Conservation (phyloP, 441 rosid species). For the Cnidoscolus chayamansa region DNA sequence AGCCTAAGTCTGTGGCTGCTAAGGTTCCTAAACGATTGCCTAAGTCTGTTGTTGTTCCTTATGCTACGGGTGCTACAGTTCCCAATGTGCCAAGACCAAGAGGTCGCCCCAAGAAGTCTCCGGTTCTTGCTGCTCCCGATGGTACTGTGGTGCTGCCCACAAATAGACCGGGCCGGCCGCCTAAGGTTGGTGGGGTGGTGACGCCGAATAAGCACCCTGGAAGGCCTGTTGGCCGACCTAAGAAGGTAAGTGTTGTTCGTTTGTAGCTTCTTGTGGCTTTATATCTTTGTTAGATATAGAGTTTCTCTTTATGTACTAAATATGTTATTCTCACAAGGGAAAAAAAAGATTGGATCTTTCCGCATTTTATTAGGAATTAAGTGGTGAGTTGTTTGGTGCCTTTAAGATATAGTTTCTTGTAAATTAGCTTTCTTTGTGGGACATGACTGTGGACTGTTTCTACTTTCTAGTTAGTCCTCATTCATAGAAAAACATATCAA, state of each 20-base stretch:
- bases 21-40: slow-evolving; percentile 45
- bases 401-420: neutral
- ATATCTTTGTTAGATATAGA: neutral
- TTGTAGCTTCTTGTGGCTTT: neutral
- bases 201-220: slow-evolving; percentile 35
- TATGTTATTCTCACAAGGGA: neutral
- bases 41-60: slow-evolving; percentile 41
- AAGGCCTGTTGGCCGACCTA: slow-evolving; percentile 64
- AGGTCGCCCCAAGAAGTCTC: slow-evolving; percentile 60
- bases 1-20: slow-evolving; percentile 37
- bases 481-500: neutral
- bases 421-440: neutral
- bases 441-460: neutral
- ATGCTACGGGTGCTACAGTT: slow-evolving; percentile 29
- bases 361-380: neutral
- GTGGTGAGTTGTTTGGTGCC: neutral
- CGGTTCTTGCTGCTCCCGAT: slow-evolving; percentile 16
- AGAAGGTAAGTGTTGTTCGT: slow-evolving; percentile 43
- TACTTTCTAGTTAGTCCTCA: too few relatives aligned
- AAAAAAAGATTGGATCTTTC: neutral
- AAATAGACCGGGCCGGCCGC: slow-evolving; percentile 61
- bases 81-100: slow-evolving; percentile 36
- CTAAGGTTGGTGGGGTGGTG: slow-evolving; percentile 42
- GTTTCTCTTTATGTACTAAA: neutral
- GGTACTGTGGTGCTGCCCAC: slow-evolving; percentile 27